Evolutionary conservation across 768 basidiomycete genomes (phyloP).

Genomic region (Sarcodon aspratus): DNA sequence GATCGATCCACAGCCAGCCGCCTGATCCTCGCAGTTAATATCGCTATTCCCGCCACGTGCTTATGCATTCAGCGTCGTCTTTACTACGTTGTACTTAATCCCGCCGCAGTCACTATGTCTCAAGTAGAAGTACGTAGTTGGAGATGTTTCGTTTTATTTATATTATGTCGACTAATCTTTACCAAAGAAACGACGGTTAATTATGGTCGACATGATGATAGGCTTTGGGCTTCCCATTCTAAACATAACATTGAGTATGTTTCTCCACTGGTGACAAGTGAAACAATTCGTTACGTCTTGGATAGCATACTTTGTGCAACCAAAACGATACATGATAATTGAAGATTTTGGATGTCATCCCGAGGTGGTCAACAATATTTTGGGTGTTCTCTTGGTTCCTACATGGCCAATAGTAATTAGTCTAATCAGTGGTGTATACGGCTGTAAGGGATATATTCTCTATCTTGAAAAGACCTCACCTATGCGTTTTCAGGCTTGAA

Average conservation of each 20-base stretch:
- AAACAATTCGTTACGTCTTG: neutral
- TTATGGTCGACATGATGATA: conserved; percentile 32
- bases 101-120: conserved; percentile 10
- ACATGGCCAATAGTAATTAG: conserved; percentile 17
- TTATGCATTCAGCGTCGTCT: conserved; percentile 27
- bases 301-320: conserved; percentile 38
- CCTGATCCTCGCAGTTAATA: conserved; percentile 13
- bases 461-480: neutral
- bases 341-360: conserved; percentile 44
- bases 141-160: conserved; percentile 1
- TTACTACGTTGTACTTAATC: conserved; percentile 10
- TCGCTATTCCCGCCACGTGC: conserved; percentile 21
- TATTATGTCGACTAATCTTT: neutral
- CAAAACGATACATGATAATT: conserved; percentile 48
- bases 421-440: conserved; percentile 16
- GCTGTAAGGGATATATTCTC: conserved; percentile 18
- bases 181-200: conserved; percentile 24
- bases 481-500: conserved; percentile 13
- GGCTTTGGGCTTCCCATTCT: conserved; percentile 34
- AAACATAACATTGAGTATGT: conserved; percentile 33
- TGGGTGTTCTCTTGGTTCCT: conserved; percentile 19
- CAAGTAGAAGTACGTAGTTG: conserved; percentile 8
- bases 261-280: conserved; percentile 1
- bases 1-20: conserved; percentile 14
- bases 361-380: conserved; percentile 25